phyloP scores from a whole-genome alignment of 257 asterid genomes.

The Solanum microdontum region DNA sequence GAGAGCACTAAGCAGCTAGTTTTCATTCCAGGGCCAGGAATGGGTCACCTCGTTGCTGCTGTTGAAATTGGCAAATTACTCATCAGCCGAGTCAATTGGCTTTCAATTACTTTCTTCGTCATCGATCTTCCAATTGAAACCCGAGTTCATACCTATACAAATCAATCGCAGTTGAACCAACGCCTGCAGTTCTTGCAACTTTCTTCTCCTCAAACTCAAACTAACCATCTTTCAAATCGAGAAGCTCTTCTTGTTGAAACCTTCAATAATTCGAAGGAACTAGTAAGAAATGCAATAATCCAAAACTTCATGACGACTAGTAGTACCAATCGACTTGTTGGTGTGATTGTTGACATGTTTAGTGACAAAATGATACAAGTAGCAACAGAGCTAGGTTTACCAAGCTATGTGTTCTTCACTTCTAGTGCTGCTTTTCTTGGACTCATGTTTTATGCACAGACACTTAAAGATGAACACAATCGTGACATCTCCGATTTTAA shows the following conservation, averaged over 20 bases:
- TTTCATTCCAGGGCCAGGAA: constrained; percentile 37
- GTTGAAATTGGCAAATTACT: constrained; percentile 25
- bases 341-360: constrained; percentile 31
- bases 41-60: constrained; percentile 35
- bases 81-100: background rate
- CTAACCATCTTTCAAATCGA: background rate
- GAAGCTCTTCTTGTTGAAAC: background rate
- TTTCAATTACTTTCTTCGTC: constrained; percentile 24
- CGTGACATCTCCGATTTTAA: constrained; percentile 3
- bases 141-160: background rate
- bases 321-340: constrained; percentile 2
- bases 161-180: too few relatives aligned
- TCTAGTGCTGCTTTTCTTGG: constrained; percentile 25
- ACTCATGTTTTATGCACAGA: background rate
- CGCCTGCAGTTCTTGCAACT: constrained; percentile 14
- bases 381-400: constrained; percentile 24
- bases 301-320: background rate
- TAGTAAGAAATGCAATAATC: background rate
- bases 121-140: constrained; percentile 5
- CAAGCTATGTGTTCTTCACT: constrained; percentile 25
- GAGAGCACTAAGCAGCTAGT: background rate
- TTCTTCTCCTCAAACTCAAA: background rate
- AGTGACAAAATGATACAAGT: constrained; percentile 21
- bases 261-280: background rate
- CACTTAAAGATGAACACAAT: background rate